Conservation (phyloP, 441 rosid genomes). For the Gossypium gossypioides region DNA sequence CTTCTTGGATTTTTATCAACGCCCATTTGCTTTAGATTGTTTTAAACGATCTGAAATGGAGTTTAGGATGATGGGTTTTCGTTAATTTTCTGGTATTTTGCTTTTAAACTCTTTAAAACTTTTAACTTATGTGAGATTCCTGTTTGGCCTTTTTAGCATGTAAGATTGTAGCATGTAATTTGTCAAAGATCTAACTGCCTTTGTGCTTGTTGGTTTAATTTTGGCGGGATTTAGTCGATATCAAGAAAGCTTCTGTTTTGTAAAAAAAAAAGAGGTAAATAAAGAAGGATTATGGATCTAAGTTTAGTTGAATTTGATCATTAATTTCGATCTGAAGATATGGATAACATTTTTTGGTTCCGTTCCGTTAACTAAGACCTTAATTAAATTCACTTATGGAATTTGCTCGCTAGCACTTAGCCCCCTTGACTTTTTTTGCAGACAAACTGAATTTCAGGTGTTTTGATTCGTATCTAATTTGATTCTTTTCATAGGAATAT, state of each 20-base stretch:
- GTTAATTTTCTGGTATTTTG: slow-evolving; percentile 25
- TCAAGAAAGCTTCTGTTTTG: slow-evolving; percentile 14
- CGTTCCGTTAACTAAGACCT: slow-evolving; percentile 27
- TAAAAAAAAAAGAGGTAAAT: slow-evolving; percentile 14
- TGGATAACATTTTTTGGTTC: slow-evolving; percentile 30
- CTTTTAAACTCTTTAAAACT: slow-evolving; percentile 3
- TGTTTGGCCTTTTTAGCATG: slow-evolving; percentile 16
- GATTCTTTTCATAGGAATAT: slow-evolving; percentile 26
- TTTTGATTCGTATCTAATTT: slow-evolving; percentile 25
- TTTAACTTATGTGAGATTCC: slow-evolving; percentile 16
- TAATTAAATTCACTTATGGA: slow-evolving; percentile 21
- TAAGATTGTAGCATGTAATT: slow-evolving; percentile 32
- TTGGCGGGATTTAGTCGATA: slow-evolving; percentile 34
- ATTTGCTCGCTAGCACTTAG: slow-evolving; percentile 25
- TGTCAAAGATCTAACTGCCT: slow-evolving; percentile 15
- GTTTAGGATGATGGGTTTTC: slow-evolving; percentile 34
- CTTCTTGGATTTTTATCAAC: slow-evolving; percentile 12
- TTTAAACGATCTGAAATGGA: slow-evolving; percentile 20
- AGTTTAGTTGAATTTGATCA: slow-evolving; percentile 22
- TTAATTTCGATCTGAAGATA: slow-evolving; percentile 26
- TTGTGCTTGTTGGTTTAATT: slow-evolving; percentile 17
- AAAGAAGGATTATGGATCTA: slow-evolving; percentile 28
- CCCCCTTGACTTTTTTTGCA: slow-evolving; percentile 10
- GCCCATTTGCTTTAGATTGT: slow-evolving; percentile 33
- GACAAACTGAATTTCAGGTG: slow-evolving; percentile 19